Base-by-base conservation (phyloP, 2,329 filamentous ascomycete species). In the Cladorrhinum sp. region DNA sequence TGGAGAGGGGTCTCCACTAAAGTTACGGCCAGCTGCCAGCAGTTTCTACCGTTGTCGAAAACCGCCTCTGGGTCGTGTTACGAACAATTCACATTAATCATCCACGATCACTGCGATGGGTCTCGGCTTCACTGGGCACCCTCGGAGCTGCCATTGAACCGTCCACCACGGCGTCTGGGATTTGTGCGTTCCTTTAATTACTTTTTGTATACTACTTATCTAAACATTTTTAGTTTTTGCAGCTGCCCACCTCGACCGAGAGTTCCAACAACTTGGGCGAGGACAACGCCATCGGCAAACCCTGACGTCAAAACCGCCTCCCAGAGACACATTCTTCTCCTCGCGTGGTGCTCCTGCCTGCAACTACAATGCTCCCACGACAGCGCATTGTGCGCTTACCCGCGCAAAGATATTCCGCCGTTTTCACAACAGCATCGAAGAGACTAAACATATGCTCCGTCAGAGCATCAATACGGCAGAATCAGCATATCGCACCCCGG, bases 291-390 rank as follows among this genome's bases (percentile, higher is more conserved):
- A 45, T 45, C 41, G 59, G 58, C 62, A 56, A 62, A 53, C 58
- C 58, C 60, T 61, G 62, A 65, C 64, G 57, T 66, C 61, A 62
- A 67, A 45, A 57, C 54, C 50, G 45, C 53, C 57, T 54, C 4
- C n/a, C 23, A 57, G 50, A 36, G 32, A 36, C 55, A 51, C 41
- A 57, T 25, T 23, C 29, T 22, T 45, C 41, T 45, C 18, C 41
- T n/a, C 8, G 16, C 41, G 16, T 12, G 3, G 54, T 38, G 32
- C 13, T 45, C 55, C 18, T 29, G 18, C 53, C 16, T 45, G 55
- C 54, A 48, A 25, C 54, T 24, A 66, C 56, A 20, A 69, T 69
- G 68, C 63, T 69, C 57, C 60, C 64, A 45, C 68, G 67, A 61
- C 68, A 68, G 58, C 66, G 66, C 50, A 41, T 66, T 24, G 62